Evolutionary conservation across 371 early-diverging fungal species (phyloP), one percentile per base, ranked within the genome.

Genomic region (Syncephalastrum racemosum): DNA sequence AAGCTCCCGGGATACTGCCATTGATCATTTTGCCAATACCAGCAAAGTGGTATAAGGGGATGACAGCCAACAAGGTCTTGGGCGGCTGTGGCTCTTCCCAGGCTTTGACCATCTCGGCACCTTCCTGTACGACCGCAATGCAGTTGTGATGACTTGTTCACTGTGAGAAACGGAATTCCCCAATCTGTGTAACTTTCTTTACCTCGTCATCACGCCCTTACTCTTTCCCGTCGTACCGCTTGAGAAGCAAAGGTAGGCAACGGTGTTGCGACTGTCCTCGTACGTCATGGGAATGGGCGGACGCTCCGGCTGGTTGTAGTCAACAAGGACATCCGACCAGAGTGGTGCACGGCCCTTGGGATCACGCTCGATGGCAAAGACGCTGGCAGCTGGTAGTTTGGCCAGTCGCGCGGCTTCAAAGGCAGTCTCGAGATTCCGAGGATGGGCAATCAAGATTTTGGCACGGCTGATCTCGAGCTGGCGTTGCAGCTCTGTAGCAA

Each of bases 381-480:
- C 56, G 24, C 42, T 24, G 25, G 58, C 27, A 39, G 23, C 31
- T 19, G 50, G 44, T n/a, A 88, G 73, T 13, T 73, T 79, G 44
- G 64, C 81, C 43, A 66, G 56, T 24, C 67, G 51, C 10, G 84
- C 85, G 22, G 81, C 85, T 20, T 71, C 71, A 14, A 71, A 42
- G 4, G 84, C 84, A 7, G 46, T 65, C 0, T 75, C 53, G 14
- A 88, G 50, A 20, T 68, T 53, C 16, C 58, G 60, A 0, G 75
- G 75, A 53, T 70, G 67, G 3, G 72, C 66, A 50, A 88, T 65
- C 12, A 88, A 64, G 50, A 75, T 62, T 13, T 70, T 71, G 13
- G 88, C 85, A 4, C 75, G 72, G 14, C 86, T 74, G 59, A 90
- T 86, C 10, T 68, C 52, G 61, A 92, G 67, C 62, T 89, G 90